A percentile compares a stretch with the other conserved stretches of the same genome.
phyloP scores from a whole-genome alignment of 2,329 filamentous ascomycete genomes.

The Dactylellina haptotyla region DNA sequence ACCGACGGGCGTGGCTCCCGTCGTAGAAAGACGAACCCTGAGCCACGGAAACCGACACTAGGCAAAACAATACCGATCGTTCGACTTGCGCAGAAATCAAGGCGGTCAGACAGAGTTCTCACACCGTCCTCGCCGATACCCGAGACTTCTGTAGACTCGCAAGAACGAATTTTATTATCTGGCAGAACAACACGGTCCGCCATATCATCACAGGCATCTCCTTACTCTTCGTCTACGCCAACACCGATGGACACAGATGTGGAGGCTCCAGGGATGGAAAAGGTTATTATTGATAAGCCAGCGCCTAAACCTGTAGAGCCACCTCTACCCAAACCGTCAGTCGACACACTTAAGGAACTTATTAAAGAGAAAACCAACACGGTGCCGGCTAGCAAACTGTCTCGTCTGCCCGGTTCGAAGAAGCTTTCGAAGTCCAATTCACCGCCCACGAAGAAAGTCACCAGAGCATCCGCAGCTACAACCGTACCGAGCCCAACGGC shows the following conservation, averaged over 20 bases:
- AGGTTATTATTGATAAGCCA: neutral
- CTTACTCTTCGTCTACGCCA: slow-evolving; percentile 22
- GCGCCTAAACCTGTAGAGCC: slow-evolving; percentile 12
- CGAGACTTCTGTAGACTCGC: neutral
- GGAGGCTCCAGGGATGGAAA: neutral
- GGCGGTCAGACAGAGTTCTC: slow-evolving; percentile 33
- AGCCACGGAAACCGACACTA: neutral
- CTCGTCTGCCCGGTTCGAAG: slow-evolving; percentile 16
- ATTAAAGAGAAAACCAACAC: slow-evolving; percentile 34
- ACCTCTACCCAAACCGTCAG: slow-evolving; percentile 29
- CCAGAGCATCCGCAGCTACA: slow-evolving; percentile 10
- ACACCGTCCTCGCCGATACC: slow-evolving; percentile 2
- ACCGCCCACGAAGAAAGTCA: slow-evolving; percentile 4
- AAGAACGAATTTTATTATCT: slow-evolving; percentile 29
- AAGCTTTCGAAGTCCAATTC: slow-evolving; percentile 7
- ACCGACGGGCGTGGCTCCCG: slow-evolving; percentile 30
- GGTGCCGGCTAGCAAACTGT: slow-evolving; percentile 24
- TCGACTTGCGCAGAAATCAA: slow-evolving; percentile 38
- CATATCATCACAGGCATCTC: slow-evolving; percentile 29
- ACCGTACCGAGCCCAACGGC: neutral
- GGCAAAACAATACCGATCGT: slow-evolving; percentile 14
- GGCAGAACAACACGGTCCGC: slow-evolving; percentile 33
- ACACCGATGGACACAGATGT: neutral
- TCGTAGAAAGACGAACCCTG: slow-evolving; percentile 30
- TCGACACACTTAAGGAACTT: slow-evolving; percentile 39